phyloP scores from a whole-genome alignment of 805 yeast genomes.

The Kuraishia piskuri region DNA sequence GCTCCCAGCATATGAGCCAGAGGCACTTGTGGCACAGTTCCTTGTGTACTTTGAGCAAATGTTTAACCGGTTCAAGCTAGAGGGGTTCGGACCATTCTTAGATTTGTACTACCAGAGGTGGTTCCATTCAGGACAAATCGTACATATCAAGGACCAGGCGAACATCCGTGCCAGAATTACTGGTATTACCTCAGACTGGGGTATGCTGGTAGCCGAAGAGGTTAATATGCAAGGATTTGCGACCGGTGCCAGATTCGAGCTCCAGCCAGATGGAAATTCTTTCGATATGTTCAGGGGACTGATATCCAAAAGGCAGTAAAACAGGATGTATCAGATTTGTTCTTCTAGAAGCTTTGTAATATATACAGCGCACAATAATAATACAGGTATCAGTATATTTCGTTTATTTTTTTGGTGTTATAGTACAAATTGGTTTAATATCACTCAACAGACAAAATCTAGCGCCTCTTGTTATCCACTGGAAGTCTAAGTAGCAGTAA shows the following conservation, averaged over 20 bases:
- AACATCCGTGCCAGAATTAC: slow-evolving; percentile 49
- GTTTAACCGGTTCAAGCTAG: slow-evolving; percentile 43
- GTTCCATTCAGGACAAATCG: slow-evolving; percentile 75
- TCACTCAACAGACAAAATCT: neutral
- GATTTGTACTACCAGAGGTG: slow-evolving; percentile 71
- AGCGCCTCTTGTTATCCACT: neutral
- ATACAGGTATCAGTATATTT: slow-evolving; percentile 4
- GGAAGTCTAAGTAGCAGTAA: neutral
- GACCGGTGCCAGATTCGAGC: slow-evolving; percentile 51
- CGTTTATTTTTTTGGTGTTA: neutral
- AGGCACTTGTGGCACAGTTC: slow-evolving; percentile 56
- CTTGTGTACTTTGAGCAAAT: slow-evolving; percentile 58
- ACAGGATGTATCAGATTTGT: no score
- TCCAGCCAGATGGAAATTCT: slow-evolving; percentile 97
- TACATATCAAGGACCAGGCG: slow-evolving; percentile 42
- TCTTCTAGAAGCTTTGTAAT: no score
- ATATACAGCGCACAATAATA: no score
- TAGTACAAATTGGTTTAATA: neutral
- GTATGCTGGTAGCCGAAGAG: slow-evolving; percentile 73
- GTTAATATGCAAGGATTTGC: slow-evolving; percentile 32
- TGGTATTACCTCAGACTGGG: slow-evolving; percentile 83
- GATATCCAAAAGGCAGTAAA: slow-evolving; percentile 47
- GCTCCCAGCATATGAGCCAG: slow-evolving; percentile 24
- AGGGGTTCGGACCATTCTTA: slow-evolving; percentile 65
- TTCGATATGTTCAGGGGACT: slow-evolving; percentile 92